Base-by-base conservation (phyloP, 2,329 filamentous ascomycete genomes). In the Fusarium euwallaceae region DNA sequence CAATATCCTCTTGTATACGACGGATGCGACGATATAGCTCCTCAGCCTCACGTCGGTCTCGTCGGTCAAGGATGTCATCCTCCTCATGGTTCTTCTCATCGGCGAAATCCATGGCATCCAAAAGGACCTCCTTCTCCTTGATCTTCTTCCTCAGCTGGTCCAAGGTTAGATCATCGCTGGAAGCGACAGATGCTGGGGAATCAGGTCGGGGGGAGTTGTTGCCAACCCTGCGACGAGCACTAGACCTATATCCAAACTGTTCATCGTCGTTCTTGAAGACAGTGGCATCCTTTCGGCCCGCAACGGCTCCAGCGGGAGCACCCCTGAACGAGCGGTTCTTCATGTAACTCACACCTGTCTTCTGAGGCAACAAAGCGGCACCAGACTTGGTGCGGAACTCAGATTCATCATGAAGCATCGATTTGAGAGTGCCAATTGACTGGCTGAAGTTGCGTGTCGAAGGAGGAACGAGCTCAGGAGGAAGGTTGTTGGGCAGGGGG, bases 211-310 rank as follows among this genome's bases (percentile, higher is more conserved):
- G 94, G 10, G 95, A 97, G 70, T 90, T 92, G 70, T 92, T 92
- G 45, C 94, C 94, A 66, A 97, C 85, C 75, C 97, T 92, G 73
- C 95, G 94, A 73, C 97, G 94, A 64, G 97, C 97, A 82, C 95
- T 98, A 14, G 97, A 98, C 77, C 93, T 93, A 81, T 99, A 99
- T 6, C 95, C 95, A 78, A 97, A 90, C 69, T 95, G 93, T 76
- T 98, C 95, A 78, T 98, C 95, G 76, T 98, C 97, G 81, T 98
- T 98, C 81, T 97, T 96, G 84, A 96, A 99, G 4, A 98, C 93
- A 0, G 97, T 99, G 4, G 94, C 97, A 84, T 99, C 97, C 82
- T 98, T 98, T 59, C 95, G 93, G 41, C 89, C 90, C 53, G 86
- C 86, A 53, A 87, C 87, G 59, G 88, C 84, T 3, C 89, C 88